A percentile compares a stretch with the other conserved stretches of the same genome.
Evolutionary conservation across 176 grass and related monocot species (phyloP).

Genomic region (Poa pratensis): DNA sequence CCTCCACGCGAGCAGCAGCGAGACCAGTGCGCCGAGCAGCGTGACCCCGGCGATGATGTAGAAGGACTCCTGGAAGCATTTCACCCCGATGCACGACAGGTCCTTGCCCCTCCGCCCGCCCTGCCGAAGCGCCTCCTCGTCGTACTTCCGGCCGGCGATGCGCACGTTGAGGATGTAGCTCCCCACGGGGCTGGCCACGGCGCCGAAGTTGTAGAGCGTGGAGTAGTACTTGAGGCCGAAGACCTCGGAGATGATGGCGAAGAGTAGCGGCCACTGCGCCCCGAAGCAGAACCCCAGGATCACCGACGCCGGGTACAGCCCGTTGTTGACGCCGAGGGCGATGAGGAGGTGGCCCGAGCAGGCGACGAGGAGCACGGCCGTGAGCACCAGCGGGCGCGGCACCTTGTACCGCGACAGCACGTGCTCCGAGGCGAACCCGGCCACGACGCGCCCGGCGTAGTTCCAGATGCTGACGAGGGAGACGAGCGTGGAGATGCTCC

Average conservation of each 20-base stretch:
- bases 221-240: constrained; percentile 95
- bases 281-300: constrained; percentile 82
- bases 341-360: constrained; percentile 68
- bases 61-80: constrained; percentile 67
- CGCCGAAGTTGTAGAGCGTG: constrained; percentile 85
- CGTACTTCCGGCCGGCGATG: constrained; percentile 46
- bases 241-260: constrained; percentile 77
- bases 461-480: constrained; percentile 95
- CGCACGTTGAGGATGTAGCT: constrained; percentile 74
- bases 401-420: constrained; percentile 59
- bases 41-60: constrained; percentile 65
- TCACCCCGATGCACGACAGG: constrained; percentile 60
- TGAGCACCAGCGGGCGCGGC: constrained; percentile 57
- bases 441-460: constrained; percentile 58
- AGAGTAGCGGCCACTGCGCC: constrained; percentile 78
- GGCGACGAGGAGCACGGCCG: constrained; percentile 51
- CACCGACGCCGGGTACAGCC: constrained; percentile 71
- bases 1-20: constrained; percentile 68
- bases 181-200: constrained; percentile 68
- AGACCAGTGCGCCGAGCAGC: constrained; percentile 44
- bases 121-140: constrained; percentile 58
- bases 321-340: constrained; percentile 55
- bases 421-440: constrained; percentile 75
- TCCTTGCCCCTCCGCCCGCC: neutral
- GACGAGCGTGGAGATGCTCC: constrained; percentile 60